Evolutionary conservation across 176 grass and related monocot species (phyloP).

Genomic region (Areca catechu): DNA sequence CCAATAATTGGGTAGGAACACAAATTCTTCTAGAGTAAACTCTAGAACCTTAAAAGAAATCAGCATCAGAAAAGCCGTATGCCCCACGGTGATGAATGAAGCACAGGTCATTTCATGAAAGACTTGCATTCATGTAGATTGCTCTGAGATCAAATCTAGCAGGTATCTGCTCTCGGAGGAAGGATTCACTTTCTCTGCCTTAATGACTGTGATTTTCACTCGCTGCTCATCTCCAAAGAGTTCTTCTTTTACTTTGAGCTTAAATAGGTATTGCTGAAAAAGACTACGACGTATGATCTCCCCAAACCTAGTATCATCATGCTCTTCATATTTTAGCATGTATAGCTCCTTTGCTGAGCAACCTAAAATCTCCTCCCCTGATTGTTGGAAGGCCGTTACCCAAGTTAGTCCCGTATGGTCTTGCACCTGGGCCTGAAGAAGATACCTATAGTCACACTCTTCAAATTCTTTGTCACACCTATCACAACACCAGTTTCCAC

Average conservation of each 20-base stretch:
- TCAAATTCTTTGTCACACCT: constrained; percentile 75
- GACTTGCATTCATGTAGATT: neutral
- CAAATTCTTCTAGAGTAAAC: too few relatives aligned
- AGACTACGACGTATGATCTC: constrained; percentile 45
- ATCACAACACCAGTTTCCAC: constrained; percentile 61
- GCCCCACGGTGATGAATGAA: too few relatives aligned
- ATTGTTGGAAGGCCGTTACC: constrained; percentile 83
- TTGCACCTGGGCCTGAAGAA: constrained; percentile 79
- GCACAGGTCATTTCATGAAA: too few relatives aligned
- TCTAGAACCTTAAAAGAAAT: too few relatives aligned
- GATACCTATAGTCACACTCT: constrained; percentile 91
- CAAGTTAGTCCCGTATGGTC: constrained; percentile 74
- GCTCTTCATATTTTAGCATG: constrained; percentile 32
- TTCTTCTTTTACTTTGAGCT: constrained; percentile 91
- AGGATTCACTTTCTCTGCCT: constrained; percentile 68
- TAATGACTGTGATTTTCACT: constrained; percentile 56
- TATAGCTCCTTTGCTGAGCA: constrained; percentile 57
- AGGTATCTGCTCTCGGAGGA: constrained; percentile 60
- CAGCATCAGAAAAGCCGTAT: too few relatives aligned
- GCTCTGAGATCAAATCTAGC: constrained; percentile 39
- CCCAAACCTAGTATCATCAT: constrained; percentile 39
- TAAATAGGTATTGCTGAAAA: constrained; percentile 49
- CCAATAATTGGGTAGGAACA: too few relatives aligned
- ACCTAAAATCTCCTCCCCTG: constrained; percentile 66
- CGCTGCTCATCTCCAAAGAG: constrained; percentile 56